phyloP scores from a whole-genome alignment of 2,329 filamentous ascomycete genomes.

The Harringtonia aguacate region DNA sequence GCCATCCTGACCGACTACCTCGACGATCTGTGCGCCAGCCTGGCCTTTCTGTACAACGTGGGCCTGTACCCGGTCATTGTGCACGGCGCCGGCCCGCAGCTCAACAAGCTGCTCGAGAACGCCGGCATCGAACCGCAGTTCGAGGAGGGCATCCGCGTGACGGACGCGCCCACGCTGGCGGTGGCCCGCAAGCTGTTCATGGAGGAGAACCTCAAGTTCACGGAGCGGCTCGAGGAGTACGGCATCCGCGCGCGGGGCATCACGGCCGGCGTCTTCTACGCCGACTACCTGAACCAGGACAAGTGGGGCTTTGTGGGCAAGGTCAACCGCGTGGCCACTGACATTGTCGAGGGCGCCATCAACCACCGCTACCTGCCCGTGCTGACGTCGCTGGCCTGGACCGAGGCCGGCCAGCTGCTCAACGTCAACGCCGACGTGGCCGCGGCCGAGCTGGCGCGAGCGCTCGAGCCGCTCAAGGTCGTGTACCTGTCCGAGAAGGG shows the following conservation, averaged over 20 bases:
- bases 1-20: conserved; percentile 93
- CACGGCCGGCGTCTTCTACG: conserved; percentile 79
- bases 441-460: conserved; percentile 81
- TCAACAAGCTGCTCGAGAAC: conserved; percentile 82
- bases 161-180: conserved; percentile 87
- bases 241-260: conserved; percentile 84
- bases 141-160: conserved; percentile 91
- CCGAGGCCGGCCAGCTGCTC: conserved; percentile 77
- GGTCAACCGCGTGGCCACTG: conserved; percentile 85
- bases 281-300: conserved; percentile 91
- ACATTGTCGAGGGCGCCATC: conserved; percentile 83
- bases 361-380: conserved; percentile 86
- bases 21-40: conserved; percentile 77
- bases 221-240: conserved; percentile 79
- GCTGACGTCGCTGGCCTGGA: conserved; percentile 93
- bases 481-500: conserved; percentile 99
- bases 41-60: conserved; percentile 89
- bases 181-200: conserved; percentile 88
- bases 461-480: conserved; percentile 88
- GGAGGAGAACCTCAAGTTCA: conserved; percentile 88
- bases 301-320: conserved; percentile 95
- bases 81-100: conserved; percentile 87
- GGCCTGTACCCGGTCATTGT: conserved; percentile 92
- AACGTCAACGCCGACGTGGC: conserved; percentile 98
- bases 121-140: conserved; percentile 92